Conservation (phyloP, 768 basidiomycete species). For the Udeniomyces megalosporus region DNA sequence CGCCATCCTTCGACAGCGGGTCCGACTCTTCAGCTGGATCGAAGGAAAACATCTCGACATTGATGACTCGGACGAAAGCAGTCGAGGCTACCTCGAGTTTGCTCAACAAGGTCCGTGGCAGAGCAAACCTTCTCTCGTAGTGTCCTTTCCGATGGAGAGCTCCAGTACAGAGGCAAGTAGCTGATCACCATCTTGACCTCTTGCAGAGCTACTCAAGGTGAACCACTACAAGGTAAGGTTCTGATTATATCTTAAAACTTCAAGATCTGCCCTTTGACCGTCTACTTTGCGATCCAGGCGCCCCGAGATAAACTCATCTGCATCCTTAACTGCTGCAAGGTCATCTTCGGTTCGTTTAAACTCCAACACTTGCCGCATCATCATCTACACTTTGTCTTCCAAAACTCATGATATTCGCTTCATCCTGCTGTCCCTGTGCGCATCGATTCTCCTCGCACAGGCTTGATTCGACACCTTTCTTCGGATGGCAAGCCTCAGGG, state of each 20-base stretch:
- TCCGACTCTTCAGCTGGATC: constrained; percentile 80
- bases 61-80: neutral
- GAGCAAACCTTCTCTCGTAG: neutral
- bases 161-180: neutral
- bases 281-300: constrained; percentile 36
- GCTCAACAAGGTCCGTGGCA: constrained; percentile 37
- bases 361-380: neutral
- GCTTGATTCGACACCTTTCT: constrained; percentile 67
- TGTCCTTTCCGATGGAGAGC: neutral
- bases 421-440: constrained; percentile 40
- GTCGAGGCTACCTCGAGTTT: constrained; percentile 39
- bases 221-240: constrained; percentile 67
- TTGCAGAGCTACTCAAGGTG: constrained; percentile 71
- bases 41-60: constrained; percentile 78
- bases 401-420: neutral
- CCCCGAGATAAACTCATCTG: constrained; percentile 96
- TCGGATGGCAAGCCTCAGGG: constrained; percentile 50
- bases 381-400: neutral
- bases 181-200: neutral
- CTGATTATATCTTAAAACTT: neutral
- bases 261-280: too few species aligned
- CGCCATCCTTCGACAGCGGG: constrained; percentile 73
- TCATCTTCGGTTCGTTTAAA: constrained; percentile 64
- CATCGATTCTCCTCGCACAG: constrained; percentile 51
- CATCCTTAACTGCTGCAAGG: constrained; percentile 93